phyloP scores from a whole-genome alignment of 805 yeast species.

The Jamesozyma lodderae region DNA sequence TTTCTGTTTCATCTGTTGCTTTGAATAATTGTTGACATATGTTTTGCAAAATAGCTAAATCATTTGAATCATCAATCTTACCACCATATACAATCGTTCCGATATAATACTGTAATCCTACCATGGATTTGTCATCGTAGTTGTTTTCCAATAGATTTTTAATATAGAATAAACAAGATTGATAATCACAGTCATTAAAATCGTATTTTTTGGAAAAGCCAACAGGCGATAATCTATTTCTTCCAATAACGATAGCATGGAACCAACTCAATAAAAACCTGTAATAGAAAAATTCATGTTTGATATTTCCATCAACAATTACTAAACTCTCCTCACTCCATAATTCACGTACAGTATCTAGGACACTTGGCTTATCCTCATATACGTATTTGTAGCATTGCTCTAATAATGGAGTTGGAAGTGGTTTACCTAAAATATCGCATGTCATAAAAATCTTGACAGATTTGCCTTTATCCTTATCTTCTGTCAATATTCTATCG shows the following conservation, averaged over 20 bases:
- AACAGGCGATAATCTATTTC: slow-evolving; percentile 49
- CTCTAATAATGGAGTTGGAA: slow-evolving; percentile 46
- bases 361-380: slow-evolving; percentile 52
- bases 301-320: slow-evolving; percentile 27
- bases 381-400: slow-evolving; percentile 45
- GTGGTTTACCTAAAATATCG: slow-evolving; percentile 38
- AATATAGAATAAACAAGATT: slow-evolving; percentile 39
- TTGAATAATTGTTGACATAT: slow-evolving; percentile 8
- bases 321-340: slow-evolving; percentile 26
- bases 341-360: slow-evolving; percentile 13
- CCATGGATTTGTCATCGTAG: background rate
- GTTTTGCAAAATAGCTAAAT: slow-evolving; percentile 26
- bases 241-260: slow-evolving; percentile 53
- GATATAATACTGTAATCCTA: slow-evolving; percentile 4
- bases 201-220: slow-evolving; percentile 59
- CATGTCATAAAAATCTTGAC: slow-evolving; percentile 64
- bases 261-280: slow-evolving; percentile 58
- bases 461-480: slow-evolving; percentile 3
- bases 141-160: slow-evolving; percentile 13
- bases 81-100: slow-evolving; percentile 33
- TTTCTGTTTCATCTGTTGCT: no score
- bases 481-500: slow-evolving; percentile 28
- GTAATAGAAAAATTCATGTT: slow-evolving; percentile 28
- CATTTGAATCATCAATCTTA: slow-evolving; percentile 39
- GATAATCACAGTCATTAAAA: slow-evolving; percentile 64